Percentiles rank a stretch among this genome's conserved stretches.
phyloP scores from a whole-genome alignment of 148 eudicot genomes.

The Simmondsia chinensis region DNA sequence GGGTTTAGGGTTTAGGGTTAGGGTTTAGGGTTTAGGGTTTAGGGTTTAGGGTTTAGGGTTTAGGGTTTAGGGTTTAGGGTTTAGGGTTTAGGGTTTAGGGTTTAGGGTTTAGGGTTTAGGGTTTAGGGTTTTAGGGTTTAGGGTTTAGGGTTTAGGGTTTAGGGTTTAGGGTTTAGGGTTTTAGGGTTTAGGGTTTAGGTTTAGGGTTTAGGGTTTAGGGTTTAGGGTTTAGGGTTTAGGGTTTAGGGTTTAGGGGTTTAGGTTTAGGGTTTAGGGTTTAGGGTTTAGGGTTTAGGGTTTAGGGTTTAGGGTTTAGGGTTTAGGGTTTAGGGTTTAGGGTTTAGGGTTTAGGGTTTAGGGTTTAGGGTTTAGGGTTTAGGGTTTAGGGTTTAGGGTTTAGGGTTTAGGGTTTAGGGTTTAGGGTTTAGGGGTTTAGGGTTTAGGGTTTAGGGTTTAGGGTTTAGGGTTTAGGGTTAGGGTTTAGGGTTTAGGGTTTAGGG shows the following conservation, averaged over 20 bases:
- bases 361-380: conserved; percentile 7
- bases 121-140: conserved; percentile 4
- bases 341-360: conserved; percentile 14
- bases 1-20: conserved; percentile 5
- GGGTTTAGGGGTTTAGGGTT: no score
- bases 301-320: conserved; percentile 9
- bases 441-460: conserved; percentile 3
- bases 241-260: no score
- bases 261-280: conserved; percentile 7
- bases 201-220: conserved; percentile 7
- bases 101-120: conserved; percentile 14
- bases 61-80: conserved; percentile 9
- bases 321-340: conserved; percentile 14
- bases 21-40: conserved; percentile 14
- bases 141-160: conserved; percentile 5
- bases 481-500: conserved; percentile 8
- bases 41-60: conserved; percentile 15
- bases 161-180: conserved; percentile 5
- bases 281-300: conserved; percentile 9
- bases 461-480: conserved; percentile 10
- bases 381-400: background rate
- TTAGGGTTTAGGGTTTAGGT: conserved; percentile 6
- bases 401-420: conserved; percentile 14
- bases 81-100: conserved; percentile 11
- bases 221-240: conserved; percentile 7